Evolutionary conservation across 768 basidiomycete genomes (phyloP), one percentile per base, ranked within the genome.

Genomic region (Russula griseocarnosa): DNA sequence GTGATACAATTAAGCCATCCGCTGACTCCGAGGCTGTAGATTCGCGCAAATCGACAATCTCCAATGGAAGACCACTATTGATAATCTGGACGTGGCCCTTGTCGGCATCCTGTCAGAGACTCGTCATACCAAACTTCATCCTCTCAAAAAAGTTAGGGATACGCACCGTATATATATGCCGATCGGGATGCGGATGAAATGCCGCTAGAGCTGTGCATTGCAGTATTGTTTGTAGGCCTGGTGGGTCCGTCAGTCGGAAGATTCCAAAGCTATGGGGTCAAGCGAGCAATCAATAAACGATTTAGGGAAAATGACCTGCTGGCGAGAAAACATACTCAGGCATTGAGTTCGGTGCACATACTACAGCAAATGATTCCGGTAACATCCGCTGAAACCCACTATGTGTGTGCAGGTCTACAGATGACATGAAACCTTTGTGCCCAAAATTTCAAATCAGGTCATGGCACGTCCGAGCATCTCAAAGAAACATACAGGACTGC

Each of bases 321-420:
- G 46, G 7, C 10, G 1, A 1, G 16, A 44, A 32, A 36, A 71
- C 86, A 30, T 74, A 91, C 88, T 83, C 86, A 0, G 92, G 93
- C 22, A 79, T 84, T 1, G 84, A 86, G 53, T 82, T 83, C 0
- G 94, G 94, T 5, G 93, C 91, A 70, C 92, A 94, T 18, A 97
- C 94, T 40, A 96, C 90, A 0, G 94, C 94, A 72, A 96, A 91
- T 0, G 91, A 93, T 71, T 97, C 94, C 0, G 89, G 90, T 4
- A 97, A 81, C 86, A 93, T 94, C 40, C 84, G 74, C 69, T 96
- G 94, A 76, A 94, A 97, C 11, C 83, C 87, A 1, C 90, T 86
- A 73, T 95, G 94, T 3, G 92, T 95, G 70, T 97, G 94, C 22
- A 97, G 75, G 73, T 96, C 94, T 18, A 95, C 86, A 9, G 93